Evolutionary conservation across 2,329 filamentous ascomycete species (phyloP), one percentile per base, ranked within the genome.

Genomic region (Cadophora sp.): DNA sequence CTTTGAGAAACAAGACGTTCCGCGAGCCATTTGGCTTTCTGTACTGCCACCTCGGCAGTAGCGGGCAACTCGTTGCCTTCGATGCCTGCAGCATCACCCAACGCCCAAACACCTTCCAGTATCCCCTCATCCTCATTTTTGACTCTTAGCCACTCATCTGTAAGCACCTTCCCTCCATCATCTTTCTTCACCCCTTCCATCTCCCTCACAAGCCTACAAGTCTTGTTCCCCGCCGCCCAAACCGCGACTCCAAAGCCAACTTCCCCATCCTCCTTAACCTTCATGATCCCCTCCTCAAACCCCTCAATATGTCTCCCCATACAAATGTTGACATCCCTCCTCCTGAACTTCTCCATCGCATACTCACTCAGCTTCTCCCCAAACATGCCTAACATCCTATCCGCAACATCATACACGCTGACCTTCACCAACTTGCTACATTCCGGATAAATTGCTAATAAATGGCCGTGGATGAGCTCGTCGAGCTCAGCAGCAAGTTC

Each of bases 351-450:
- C 66, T 90, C 83, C 80, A 88, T 89, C 16, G 91, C 91, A 74
- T 92, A 93, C 24, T 83, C 81, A n/a, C 87, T 85, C 16, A 93
- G 82, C 63, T 87, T 88, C 73, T 88, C 83, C 74, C 92, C 91
- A 75, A 93, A 93, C 89, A 92, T 92, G 58, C 89, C 88, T 22
- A 93, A 82, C 3, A 93, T 89, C 77, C 90, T 91, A 50, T 88
- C 86, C 0, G 91, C 89, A 3, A 93, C 88, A 79, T 93, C 91
- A 78, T 92, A 93, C 9, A 93, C 86, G 34, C 90, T 92, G 75
- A 93, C 90, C 55, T 82, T 82, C 29, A 89, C 85, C 67, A 85
- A 84, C 34, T 80, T 77, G 73, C 86, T 82, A 24, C 93, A 80
- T 0, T 83, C 79, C 0, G 90, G 90, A 73, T 92, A 93, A 22